Evolutionary conservation across 305 asterid genomes (phyloP), one percentile per base, ranked within the genome.

Genomic region (Ajuga reptans): DNA sequence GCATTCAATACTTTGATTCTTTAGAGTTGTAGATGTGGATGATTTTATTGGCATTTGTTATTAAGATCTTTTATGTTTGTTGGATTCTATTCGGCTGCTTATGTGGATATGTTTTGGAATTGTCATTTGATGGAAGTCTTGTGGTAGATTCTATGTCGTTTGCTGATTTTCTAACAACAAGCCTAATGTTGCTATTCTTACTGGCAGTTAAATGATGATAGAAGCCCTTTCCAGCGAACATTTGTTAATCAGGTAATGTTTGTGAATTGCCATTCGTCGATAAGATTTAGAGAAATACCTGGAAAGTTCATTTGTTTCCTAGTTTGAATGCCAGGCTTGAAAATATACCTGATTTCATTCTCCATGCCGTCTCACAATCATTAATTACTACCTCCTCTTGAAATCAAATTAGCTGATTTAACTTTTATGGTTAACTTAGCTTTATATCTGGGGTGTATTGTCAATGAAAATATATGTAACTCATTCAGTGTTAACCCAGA

Each of bases 221-320:
- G 84, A 78, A 94, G 99, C 78, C 99, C 99, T 71, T 94, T 89
- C 80, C 99, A 89, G 73, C 80, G 97, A 75, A 91, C 96, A 77
- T 94, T 91, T 80, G 97, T 89, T 72, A 91, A 87, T 79, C 99
- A 94, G 99, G 99, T 91, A 85, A 12, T 59, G 7, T n/a, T 64
- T 12, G 47, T 72, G n/a, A n/a, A 71, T 21, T 75, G 65, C 64
- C 51, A 16, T 65, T 75, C 66, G 10, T 68, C 72, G 45, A 60
- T 29, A 41, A 54, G 62, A 21, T 58, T 54, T 50, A 4, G 39
- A 17, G 39, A 14, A 45, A 49, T 36, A 14, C 71, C 18, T 27
- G 50, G 54, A 16, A 17, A 42, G 15, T 33, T 62, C 57, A 34
- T 56, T 66, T 21, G 2, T 2, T 21, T 66, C 47, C 62, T 34